These are phyloP conservation scores for Blechomonas ayalai DNA, from an alignment of 208 protist genomes.

Conservation along the genomic window DNA sequence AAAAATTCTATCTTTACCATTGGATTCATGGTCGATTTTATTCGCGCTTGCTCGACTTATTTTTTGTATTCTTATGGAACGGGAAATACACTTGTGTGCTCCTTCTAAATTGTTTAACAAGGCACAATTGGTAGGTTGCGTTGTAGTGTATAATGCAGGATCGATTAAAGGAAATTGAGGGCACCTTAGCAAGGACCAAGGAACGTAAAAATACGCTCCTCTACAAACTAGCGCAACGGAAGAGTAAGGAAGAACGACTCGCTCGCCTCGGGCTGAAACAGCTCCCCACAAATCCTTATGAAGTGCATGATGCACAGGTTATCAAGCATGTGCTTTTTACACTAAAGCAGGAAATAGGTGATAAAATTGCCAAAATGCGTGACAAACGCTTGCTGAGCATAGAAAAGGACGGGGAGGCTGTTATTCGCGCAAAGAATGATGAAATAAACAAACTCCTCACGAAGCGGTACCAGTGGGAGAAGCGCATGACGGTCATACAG, in stretches of 20 bases:
- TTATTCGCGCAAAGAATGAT: slow-evolving; percentile 66
- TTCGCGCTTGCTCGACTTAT: no score
- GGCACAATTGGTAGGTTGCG: not conserved
- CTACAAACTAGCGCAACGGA: slow-evolving; percentile 60
- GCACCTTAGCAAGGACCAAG: slow-evolving; percentile 69
- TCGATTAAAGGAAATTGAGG: slow-evolving; percentile 72
- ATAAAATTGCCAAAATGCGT: slow-evolving; percentile 56
- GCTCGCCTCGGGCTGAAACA: slow-evolving; percentile 37
- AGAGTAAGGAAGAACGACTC: slow-evolving; percentile 53
- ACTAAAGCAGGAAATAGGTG: slow-evolving; percentile 68
- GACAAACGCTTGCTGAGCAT: slow-evolving; percentile 41
- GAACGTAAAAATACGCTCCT: slow-evolving; percentile 78
- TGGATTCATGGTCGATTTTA: no score
- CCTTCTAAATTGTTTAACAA: no score
- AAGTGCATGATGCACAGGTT: slow-evolving; percentile 48
- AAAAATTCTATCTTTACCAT: no score
- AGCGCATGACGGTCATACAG: slow-evolving; percentile 19
- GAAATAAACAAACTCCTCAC: slow-evolving; percentile 66
- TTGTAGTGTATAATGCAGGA: slow-evolving; percentile 54
- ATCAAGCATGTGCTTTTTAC: slow-evolving; percentile 58
- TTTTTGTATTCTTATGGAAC: no score
- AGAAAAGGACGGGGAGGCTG: slow-evolving; percentile 68
- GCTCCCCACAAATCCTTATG: slow-evolving; percentile 57
- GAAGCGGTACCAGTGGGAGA: slow-evolving; percentile 58
- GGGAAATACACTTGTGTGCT: no score